Evolutionary conservation across 371 early-diverging fungal species (phyloP).

Genomic region (Rhizopus microsporus): DNA sequence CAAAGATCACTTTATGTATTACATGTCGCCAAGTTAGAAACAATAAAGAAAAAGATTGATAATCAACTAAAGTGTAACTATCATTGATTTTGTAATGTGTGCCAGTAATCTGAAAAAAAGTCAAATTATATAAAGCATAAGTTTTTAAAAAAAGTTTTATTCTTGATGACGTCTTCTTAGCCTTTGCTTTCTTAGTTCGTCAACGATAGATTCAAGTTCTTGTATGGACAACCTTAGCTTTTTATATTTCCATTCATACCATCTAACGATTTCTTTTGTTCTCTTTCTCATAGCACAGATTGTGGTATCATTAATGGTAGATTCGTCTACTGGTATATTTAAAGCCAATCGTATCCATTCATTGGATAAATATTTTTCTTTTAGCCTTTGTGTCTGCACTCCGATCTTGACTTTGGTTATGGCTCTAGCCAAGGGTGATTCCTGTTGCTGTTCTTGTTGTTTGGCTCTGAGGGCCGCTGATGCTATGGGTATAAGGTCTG

Average conservation of each 20-base stretch:
- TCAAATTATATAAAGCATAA: no score
- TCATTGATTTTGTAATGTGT: no score
- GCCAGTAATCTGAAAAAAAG: no score
- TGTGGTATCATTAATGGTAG: slow-evolving; percentile 25
- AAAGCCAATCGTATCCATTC: slow-evolving; percentile 55
- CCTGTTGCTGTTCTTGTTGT: slow-evolving; percentile 9
- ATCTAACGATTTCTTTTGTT: slow-evolving; percentile 46
- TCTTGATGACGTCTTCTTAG: slow-evolving; percentile 16
- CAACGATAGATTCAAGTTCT: slow-evolving; percentile 41
- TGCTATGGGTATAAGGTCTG: slow-evolving; percentile 46
- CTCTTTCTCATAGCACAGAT: slow-evolving; percentile 19
- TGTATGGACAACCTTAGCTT: slow-evolving; percentile 28
- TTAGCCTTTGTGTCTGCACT: slow-evolving; percentile 39
- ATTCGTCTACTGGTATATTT: slow-evolving; percentile 36
- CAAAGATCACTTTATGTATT: no score
- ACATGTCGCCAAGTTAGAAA: no score
- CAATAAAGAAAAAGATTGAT: no score
- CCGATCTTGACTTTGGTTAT: slow-evolving; percentile 42
- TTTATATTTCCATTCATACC: slow-evolving; percentile 49
- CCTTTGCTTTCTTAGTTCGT: slow-evolving; percentile 32
- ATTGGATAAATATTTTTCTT: slow-evolving; percentile 41
- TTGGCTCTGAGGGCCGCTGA: slow-evolving; percentile 35
- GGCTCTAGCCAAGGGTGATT: slow-evolving; percentile 39
- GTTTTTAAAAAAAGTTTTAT: not conserved
- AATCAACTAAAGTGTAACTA: no score